Base-by-base conservation (phyloP, 2,329 filamentous ascomycete genomes). In the Neofusicoccum parvum region DNA sequence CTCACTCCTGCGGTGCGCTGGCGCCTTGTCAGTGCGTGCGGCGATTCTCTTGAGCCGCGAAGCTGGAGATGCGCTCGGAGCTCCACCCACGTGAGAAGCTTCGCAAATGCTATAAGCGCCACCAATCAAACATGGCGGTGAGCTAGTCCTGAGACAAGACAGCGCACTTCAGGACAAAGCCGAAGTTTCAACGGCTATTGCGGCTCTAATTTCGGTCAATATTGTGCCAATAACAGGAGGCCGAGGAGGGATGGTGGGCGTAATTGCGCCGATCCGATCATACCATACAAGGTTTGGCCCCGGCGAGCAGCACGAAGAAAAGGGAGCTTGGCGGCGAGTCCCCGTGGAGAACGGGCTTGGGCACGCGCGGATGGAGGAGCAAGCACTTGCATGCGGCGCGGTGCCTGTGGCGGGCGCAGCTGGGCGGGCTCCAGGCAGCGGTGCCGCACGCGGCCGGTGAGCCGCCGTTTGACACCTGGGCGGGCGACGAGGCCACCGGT, bases 141-240 rank as follows among this genome's bases (percentile, higher is more conserved):
- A 60, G 56, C 56, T 60, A 48, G 56, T 37, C 56, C 56, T 60
- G 56, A 60, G 56, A 60, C 56, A 60, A 60, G 43, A 60, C 56
- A 60, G 43, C 56, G 56, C 56, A 60, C 32, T 34, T 48, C 27
- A 23, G 12, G 27, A 23, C 27, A 36, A 27, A 36, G 56, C 56
- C 56, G 56, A 60, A 60, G 56, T 60, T 60, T 48, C 56, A 60
- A 60, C 56, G 56, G 56, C 56, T 48, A 43, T 60, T 60, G 56
- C 56, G 56, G 56, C 56, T 60, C 56, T 60, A 60, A 60, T 60
- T 48, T 60, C 56, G 56, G 56, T 60, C 56, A 60, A 60, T 60
- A 60, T 46, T 48, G 56, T 48, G 43, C 56, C 41, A 60, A 59
- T 59, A 45, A 45, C 54, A 59, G 54, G 36, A 41, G 51, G 37